Conservation (phyloP, 148 eudicot species). For the Persicaria maculosa region DNA sequence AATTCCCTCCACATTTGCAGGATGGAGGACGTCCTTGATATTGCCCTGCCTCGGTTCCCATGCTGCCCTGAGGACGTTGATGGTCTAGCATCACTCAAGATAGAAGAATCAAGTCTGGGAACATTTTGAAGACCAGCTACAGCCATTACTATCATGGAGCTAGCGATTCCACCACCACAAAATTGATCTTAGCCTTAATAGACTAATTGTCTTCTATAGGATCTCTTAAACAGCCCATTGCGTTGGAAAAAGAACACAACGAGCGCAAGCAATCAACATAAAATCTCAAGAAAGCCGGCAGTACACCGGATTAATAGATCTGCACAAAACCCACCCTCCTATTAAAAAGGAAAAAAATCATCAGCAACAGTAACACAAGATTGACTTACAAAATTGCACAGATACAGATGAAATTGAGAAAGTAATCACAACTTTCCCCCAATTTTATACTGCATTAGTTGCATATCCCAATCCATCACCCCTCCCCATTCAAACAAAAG, state of each 20-base stretch:
- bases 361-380: not conserved
- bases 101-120: conserved; percentile 43
- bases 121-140: conserved; percentile 61
- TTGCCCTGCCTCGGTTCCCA: conserved; percentile 32
- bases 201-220: not conserved
- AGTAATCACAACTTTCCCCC: not conserved
- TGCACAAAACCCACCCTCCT: conserved; percentile 2
- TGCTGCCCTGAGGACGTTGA: conserved; percentile 27
- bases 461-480: conserved; percentile 3
- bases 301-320: conserved; percentile 4
- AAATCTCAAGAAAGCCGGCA: not conserved
- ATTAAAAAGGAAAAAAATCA: not conserved
- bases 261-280: not conserved
- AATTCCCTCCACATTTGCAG: conserved; percentile 85
- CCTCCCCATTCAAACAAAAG: not conserved
- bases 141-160: conserved; percentile 43
- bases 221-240: not conserved
- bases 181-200: not conserved
- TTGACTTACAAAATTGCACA: not conserved
- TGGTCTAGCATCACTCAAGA: conserved; percentile 46
- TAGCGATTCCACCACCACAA: not conserved
- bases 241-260: not conserved
- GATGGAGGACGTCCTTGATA: conserved; percentile 57
- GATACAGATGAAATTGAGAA: not conserved
- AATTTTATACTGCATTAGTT: not conserved